Conservation (phyloP, 345 rosid genomes). For the Carallia pectinifolia region DNA sequence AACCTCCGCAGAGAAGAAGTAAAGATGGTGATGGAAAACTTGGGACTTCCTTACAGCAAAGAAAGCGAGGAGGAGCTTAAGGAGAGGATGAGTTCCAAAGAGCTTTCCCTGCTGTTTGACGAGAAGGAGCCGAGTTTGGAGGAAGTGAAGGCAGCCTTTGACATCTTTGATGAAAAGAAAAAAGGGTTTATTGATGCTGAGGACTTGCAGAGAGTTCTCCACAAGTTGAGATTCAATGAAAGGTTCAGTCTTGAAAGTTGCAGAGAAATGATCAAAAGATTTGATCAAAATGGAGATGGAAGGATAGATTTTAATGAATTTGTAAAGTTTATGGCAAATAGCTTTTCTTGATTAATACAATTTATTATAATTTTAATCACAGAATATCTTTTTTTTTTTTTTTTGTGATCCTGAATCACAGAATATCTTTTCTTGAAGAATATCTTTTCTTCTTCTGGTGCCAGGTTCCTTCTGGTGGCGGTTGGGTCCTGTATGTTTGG, state of each 20-base stretch:
- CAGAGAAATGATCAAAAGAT: conserved; percentile 55
- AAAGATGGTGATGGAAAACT: conserved; percentile 56
- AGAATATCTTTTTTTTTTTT: background rate
- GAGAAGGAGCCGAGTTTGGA: conserved; percentile 75
- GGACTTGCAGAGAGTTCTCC: conserved; percentile 70
- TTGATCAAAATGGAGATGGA: conserved; percentile 55
- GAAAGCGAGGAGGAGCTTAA: conserved; percentile 43
- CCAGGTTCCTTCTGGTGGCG: too few relatives aligned
- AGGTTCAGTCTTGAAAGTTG: conserved; percentile 49
- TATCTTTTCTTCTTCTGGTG: too few relatives aligned
- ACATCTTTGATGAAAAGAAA: conserved; percentile 69
- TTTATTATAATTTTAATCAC: background rate
- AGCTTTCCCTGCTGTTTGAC: conserved; percentile 54
- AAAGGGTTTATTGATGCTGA: conserved; percentile 70
- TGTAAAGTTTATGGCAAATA: conserved; percentile 62
- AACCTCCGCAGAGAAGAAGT: conserved; percentile 45
- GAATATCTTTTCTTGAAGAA: too few relatives aligned
- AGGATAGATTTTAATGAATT: conserved; percentile 72
- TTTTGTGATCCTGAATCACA: too few relatives aligned
- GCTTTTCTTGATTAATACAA: conserved; percentile 39
- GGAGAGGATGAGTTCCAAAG: conserved; percentile 32
- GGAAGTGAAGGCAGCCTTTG: conserved; percentile 71
- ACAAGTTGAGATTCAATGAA: conserved; percentile 47
- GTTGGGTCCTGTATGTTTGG: too few relatives aligned
- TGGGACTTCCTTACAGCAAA: conserved; percentile 44